Base-by-base conservation (phyloP, 2,329 filamentous ascomycete species). In the Venturiaceae sp. region DNA sequence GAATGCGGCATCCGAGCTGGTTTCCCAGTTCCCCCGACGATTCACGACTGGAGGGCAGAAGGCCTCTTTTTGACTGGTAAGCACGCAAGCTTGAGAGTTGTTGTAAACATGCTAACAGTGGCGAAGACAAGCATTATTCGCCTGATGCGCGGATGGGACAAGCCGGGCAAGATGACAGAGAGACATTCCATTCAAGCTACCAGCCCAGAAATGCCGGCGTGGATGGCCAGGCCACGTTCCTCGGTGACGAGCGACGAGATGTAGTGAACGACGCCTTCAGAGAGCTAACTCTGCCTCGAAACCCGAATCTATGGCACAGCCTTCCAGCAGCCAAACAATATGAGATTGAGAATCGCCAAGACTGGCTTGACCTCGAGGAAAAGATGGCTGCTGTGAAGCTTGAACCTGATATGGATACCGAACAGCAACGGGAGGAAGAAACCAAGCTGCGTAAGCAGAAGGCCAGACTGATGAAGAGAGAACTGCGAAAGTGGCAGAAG, bases 71-170 rank as follows among this genome's bases (percentile, higher is more conserved):
- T 62, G 36, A 63, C 55, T 36, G 54, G 58, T 62, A 59, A 13
- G 44, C 44, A 50, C 44, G 21, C 44, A 50, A 50, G 44, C 44
- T 50, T 50, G 21, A 50, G 44, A 50, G 44, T 50, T 50, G 44
- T 50, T 50, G 44, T 50, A 50, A 55, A 55, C 34, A 58, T 60
- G 34, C 53, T 58, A 53, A 61, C 32, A 44, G 37, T 50, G 32
- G 32, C 52, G 39, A 47, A 63, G 60, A 62, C 50, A 63, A 63
- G 56, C 50, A 62, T 58, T 62, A 63, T 47, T 62, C 60, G 26
- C 46, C 59, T 55, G 53, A 54, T 33, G 41, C 53, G 44, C 53
- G 32, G 55, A 62, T 62, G 46, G 23, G 54, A 50, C 53, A 46
- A 57, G 58, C 54, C 41, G 60, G 53, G 44, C 50, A 62, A 46